Evolutionary conservation across 441 rosid genomes (phyloP).

Genomic region (Pelargonium cotyledonis): DNA sequence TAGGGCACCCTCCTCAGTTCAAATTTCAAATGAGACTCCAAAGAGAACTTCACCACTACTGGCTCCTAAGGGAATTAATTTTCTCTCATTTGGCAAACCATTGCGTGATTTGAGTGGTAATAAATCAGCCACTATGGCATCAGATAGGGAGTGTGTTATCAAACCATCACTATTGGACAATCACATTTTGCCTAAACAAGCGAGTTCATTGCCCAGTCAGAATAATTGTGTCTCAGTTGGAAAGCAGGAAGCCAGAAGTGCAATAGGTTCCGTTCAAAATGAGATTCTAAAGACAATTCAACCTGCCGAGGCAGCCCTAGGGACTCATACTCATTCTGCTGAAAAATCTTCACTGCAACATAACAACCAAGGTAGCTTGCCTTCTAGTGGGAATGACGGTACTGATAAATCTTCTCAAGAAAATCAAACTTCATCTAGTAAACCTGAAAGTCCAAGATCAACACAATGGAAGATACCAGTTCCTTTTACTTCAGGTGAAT

Average conservation of each 20-base stretch:
- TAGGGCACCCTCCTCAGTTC: conserved; percentile 1
- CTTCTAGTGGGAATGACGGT: conserved; percentile 16
- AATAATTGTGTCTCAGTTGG: conserved; percentile 4
- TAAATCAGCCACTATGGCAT: conserved; percentile 20
- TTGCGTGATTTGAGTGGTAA: conserved; percentile 18
- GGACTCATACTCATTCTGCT: conserved; percentile 15
- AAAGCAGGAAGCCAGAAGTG: conserved; percentile 15
- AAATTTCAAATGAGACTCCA: background rate
- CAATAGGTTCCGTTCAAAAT: conserved; percentile 9
- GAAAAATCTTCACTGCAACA: conserved; percentile 12
- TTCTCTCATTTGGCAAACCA: conserved; percentile 59
- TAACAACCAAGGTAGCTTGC: conserved; percentile 14
- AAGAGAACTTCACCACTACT: conserved; percentile 10
- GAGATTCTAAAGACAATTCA: conserved; percentile 20
- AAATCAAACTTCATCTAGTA: conserved; percentile 18
- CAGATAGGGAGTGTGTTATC: conserved; percentile 15
- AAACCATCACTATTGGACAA: conserved; percentile 18
- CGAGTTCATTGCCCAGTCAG: conserved; percentile 1
- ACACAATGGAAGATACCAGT: conserved; percentile 16
- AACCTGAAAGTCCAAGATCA: conserved; percentile 18
- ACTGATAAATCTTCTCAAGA: conserved; percentile 24
- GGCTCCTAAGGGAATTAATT: conserved; percentile 73
- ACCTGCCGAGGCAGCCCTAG: conserved; percentile 8
- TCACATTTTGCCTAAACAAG: conserved; percentile 16
- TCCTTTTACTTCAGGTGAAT: conserved; percentile 23